Percentiles rank a stretch among this genome's conserved stretches.
Conservation (phyloP, 106 monocot genomes). For the Cymbidium sinense region DNA sequence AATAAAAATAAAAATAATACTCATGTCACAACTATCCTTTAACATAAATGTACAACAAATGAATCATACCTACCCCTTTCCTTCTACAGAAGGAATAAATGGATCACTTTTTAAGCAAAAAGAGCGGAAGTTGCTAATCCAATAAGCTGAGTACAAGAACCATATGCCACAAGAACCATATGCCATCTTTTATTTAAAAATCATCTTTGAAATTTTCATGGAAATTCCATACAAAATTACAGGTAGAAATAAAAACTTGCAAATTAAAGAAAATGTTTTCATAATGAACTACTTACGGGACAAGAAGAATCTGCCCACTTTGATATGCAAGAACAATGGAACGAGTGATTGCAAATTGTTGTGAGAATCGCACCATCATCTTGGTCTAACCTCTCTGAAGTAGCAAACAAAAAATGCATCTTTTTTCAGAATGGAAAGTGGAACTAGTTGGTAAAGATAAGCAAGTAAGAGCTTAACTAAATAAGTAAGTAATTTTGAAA, state of each 20-base stretch:
- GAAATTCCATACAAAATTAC: not conserved
- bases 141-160: not conserved
- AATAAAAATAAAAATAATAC: not conserved
- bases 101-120: not conserved
- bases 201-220: not conserved
- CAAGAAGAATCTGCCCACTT: constrained; percentile 99
- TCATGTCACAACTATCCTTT: not conserved
- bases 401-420: not conserved
- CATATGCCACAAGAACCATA: too few species aligned
- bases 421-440: not conserved
- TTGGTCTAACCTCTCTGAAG: constrained; percentile 78
- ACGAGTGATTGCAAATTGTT: constrained; percentile 98
- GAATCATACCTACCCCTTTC: not conserved
- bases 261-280: not conserved
- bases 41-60: not conserved
- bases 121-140: not conserved
- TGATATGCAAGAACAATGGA: constrained; percentile 97
- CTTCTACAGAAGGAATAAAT: not conserved
- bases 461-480: constrained; percentile 1
- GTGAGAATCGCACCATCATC: constrained; percentile 83
- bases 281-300: constrained; percentile 44
- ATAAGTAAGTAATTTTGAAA: not conserved
- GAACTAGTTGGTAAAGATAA: not conserved
- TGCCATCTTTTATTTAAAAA: not conserved
- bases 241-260: not conserved